Evolutionary conservation across 352 stramenopile genomes (phyloP).

Genomic region (Globisporangium apiculatum): DNA sequence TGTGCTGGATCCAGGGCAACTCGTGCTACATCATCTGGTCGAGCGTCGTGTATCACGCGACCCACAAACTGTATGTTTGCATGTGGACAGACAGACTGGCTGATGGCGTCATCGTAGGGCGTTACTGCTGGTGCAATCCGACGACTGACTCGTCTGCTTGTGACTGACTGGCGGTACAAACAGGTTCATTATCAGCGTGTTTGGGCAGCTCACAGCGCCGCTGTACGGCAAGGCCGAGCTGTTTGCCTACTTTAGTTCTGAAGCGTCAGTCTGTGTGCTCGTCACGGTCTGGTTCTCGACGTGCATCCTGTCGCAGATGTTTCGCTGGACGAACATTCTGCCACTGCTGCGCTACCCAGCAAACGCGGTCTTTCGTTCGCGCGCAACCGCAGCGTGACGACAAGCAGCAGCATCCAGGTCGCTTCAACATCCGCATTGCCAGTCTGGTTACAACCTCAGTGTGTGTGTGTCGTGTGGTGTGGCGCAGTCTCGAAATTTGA

Average conservation of each 20-base stretch:
- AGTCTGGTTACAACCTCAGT: not conserved
- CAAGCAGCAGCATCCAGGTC: too few relatives aligned
- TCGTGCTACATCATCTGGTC: constrained; percentile 87
- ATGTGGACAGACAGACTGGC: not conserved
- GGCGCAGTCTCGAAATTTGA: too few relatives aligned
- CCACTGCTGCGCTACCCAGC: constrained; percentile 48
- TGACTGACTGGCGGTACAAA: not conserved
- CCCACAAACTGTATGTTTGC: constrained; percentile 71
- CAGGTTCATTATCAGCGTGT: constrained; percentile 85
- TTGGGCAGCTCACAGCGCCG: constrained; percentile 77
- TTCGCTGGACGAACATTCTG: constrained; percentile 75
- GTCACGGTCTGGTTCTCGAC: constrained; percentile 87
- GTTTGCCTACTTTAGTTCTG: constrained; percentile 85
- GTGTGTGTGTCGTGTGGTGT: not conserved
- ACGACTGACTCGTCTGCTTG: not conserved
- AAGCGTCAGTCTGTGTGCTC: constrained; percentile 74
- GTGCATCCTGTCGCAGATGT: constrained; percentile 85
- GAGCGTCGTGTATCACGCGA: constrained; percentile 80
- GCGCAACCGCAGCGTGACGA: constrained; percentile 32
- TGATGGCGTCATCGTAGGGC: too few relatives aligned
- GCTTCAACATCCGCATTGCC: too few relatives aligned
- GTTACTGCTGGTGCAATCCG: too few relatives aligned
- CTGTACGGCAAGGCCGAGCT: constrained; percentile 75
- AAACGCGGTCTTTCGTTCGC: constrained; percentile 19
- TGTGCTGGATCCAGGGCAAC: constrained; percentile 89